These are phyloP conservation scores for Gautieria morchelliformis DNA, from an alignment of 768 basidiomycete genomes.

Conservation along the genomic window DNA sequence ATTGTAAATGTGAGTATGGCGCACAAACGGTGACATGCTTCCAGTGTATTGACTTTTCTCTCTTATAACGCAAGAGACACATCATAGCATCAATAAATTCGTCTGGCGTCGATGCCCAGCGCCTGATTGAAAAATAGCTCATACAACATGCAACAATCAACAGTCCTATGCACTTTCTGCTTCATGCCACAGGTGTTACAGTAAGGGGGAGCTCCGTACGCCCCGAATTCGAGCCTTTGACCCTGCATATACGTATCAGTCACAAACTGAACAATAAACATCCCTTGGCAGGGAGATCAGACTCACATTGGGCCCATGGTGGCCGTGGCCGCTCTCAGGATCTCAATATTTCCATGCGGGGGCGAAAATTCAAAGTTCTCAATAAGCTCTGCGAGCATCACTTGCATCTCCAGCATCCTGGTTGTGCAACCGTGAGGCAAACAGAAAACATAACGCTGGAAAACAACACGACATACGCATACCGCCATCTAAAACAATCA, in stretches of 20 bases:
- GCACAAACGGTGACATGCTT: too few species aligned
- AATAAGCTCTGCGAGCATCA: constrained; percentile 24
- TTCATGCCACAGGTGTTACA: neutral
- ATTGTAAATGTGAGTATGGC: too few species aligned
- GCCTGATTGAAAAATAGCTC: too few species aligned
- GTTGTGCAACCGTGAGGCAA: neutral
- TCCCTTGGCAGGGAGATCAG: neutral
- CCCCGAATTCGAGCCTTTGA: constrained; percentile 1
- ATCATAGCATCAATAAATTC: too few species aligned
- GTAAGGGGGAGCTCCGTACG: neutral
- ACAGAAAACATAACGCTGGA: neutral
- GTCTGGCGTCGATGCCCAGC: too few species aligned
- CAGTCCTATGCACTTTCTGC: too few species aligned
- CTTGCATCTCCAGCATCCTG: constrained; percentile 26
- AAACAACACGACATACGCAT: neutral
- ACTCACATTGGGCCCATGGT: constrained; percentile 23
- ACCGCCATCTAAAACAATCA: constrained; percentile 5
- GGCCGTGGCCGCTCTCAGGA: constrained; percentile 22
- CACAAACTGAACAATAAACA: too few species aligned
- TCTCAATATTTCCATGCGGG: constrained; percentile 21
- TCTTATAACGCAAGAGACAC: too few species aligned
- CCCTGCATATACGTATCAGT: neutral
- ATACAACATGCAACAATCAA: too few species aligned
- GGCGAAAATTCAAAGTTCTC: constrained; percentile 27
- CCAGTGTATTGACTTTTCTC: too few species aligned